Evolutionary conservation across 1,139 yeast species (phyloP).

Genomic region (Lodderomyces parapsilosis): DNA sequence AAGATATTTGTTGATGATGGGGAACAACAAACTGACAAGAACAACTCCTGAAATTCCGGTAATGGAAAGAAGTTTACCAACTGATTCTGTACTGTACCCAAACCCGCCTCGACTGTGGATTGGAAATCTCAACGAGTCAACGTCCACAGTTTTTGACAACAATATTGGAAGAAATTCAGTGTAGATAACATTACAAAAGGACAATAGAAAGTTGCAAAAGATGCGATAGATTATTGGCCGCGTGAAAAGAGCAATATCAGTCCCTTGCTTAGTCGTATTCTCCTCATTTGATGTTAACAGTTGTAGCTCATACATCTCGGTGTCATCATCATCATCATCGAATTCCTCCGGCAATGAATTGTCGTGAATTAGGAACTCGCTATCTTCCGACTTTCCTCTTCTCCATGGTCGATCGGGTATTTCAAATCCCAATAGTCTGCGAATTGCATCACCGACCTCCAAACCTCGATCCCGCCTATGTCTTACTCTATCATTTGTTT

Average conservation of each 20-base stretch:
- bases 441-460: conserved; percentile 50
- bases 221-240: conserved; percentile 22
- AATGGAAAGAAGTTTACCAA: conserved; percentile 54
- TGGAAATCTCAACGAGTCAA: conserved; percentile 36
- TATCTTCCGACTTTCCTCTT: conserved; percentile 1
- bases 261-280: not conserved
- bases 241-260: conserved; percentile 21
- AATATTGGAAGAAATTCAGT: conserved; percentile 61
- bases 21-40: conserved; percentile 51
- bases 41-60: conserved; percentile 59
- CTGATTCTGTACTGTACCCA: conserved; percentile 40
- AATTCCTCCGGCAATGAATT: not conserved
- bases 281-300: conserved; percentile 9
- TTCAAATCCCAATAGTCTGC: conserved; percentile 29
- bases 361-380: conserved; percentile 4
- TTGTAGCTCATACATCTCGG: conserved; percentile 2
- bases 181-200: conserved; percentile 47
- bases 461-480: conserved; percentile 49
- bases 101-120: conserved; percentile 29
- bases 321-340: conserved; percentile 3
- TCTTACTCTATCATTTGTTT: conserved; percentile 31
- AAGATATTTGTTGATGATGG: conserved; percentile 50
- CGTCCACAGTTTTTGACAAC: conserved; percentile 46
- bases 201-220: conserved; percentile 13
- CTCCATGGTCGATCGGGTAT: conserved; percentile 38